A percentile compares a stretch with the other conserved stretches of the same genome.
Conservation (phyloP, 2,329 filamentous ascomycete genomes). For the Aspergillus brunneoviolaceus region DNA sequence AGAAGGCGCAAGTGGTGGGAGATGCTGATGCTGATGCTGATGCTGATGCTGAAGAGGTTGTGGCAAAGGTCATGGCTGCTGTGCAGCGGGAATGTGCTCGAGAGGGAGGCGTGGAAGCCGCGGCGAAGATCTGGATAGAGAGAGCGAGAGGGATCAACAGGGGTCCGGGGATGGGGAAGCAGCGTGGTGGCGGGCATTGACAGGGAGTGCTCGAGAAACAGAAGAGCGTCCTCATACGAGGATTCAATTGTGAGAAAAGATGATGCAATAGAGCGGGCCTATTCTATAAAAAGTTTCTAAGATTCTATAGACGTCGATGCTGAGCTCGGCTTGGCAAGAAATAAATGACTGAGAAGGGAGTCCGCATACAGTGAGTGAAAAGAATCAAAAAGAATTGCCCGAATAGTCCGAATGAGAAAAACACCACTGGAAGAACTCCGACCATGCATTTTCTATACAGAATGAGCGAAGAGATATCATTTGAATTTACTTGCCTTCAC, state of each 20-base stretch:
- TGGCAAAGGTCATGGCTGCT: slow-evolving; percentile 61
- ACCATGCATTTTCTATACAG: slow-evolving; percentile 2
- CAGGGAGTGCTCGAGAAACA: background rate
- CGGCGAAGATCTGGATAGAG: slow-evolving; percentile 53
- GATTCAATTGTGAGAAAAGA: no score
- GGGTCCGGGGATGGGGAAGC: slow-evolving; percentile 44
- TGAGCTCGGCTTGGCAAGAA: background rate
- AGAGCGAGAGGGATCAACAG: slow-evolving; percentile 50
- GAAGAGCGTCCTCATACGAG: no score
- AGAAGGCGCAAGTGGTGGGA: background rate
- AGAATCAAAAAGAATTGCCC: background rate
- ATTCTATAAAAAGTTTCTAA: background rate
- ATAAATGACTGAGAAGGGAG: background rate
- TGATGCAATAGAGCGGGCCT: background rate
- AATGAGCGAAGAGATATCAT: background rate
- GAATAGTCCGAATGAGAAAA: background rate
- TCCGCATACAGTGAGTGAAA: background rate
- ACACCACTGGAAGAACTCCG: background rate
- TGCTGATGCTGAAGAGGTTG: slow-evolving; percentile 45
- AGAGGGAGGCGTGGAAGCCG: slow-evolving; percentile 44
- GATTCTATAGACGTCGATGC: background rate
- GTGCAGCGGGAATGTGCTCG: slow-evolving; percentile 55
- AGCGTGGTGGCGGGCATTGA: slow-evolving; percentile 11
- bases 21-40: background rate
- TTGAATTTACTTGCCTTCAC: background rate